Evolutionary conservation across 2,329 filamentous ascomycete genomes (phyloP).

Genomic region (Hypoxylon sp.): DNA sequence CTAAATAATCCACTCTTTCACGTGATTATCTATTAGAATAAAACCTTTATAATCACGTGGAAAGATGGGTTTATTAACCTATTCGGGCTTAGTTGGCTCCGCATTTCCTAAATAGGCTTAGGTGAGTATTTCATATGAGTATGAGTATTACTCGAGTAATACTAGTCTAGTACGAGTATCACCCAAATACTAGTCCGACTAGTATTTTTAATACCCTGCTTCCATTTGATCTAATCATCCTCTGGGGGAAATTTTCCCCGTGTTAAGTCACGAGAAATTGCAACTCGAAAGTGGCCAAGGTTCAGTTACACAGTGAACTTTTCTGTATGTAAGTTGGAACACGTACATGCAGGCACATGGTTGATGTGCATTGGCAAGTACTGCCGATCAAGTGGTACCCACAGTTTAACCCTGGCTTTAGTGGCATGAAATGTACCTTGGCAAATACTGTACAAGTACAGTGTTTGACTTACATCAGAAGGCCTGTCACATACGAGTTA

Average conservation of each 20-base stretch:
- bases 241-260: background rate
- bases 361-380: background rate
- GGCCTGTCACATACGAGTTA: background rate
- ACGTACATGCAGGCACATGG: background rate
- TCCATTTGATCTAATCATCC: constrained; percentile 6
- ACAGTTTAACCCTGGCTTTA: background rate
- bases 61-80: too few relatives aligned
- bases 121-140: too few relatives aligned
- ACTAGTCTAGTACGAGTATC: too few relatives aligned
- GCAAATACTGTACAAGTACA: background rate
- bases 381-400: background rate
- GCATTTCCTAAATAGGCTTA: too few relatives aligned
- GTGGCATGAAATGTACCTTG: background rate
- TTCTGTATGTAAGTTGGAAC: background rate
- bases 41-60: too few relatives aligned
- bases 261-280: constrained; percentile 7
- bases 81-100: too few relatives aligned
- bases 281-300: background rate
- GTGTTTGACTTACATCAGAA: background rate
- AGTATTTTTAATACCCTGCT: too few relatives aligned
- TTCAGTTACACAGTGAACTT: background rate
- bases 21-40: too few relatives aligned
- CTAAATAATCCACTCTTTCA: too few relatives aligned
- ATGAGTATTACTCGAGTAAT: too few relatives aligned
- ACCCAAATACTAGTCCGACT: too few relatives aligned